Evolutionary conservation across 75 land plant species (phyloP).

Genomic region (Picea sitchensis): DNA sequence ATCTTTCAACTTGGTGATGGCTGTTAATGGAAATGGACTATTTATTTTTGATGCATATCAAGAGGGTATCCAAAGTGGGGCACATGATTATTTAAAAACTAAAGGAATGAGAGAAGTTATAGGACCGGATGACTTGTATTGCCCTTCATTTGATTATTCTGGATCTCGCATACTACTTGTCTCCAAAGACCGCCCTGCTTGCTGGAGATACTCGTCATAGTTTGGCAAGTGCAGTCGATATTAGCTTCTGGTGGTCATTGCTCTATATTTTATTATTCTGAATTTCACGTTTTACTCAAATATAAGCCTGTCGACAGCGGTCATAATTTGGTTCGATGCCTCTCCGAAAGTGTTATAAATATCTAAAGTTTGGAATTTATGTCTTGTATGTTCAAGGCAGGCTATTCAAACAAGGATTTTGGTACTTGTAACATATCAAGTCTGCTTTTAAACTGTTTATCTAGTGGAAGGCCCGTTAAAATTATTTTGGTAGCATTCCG

Average conservation of each 20-base stretch:
- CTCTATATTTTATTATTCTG: no score
- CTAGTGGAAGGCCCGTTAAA: background rate
- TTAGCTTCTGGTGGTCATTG: no score
- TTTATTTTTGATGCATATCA: constrained; percentile 60
- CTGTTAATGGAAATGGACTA: constrained; percentile 69
- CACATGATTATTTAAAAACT: constrained; percentile 13
- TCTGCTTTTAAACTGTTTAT: background rate
- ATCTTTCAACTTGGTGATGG: constrained; percentile 65
- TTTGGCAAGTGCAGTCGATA: background rate
- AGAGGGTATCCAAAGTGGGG: constrained; percentile 25
- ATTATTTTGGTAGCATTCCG: background rate
- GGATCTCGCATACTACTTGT: constrained; percentile 68
- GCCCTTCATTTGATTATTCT: constrained; percentile 81
- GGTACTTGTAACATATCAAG: background rate
- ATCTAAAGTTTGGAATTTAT: background rate
- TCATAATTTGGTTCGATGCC: background rate
- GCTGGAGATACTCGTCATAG: constrained; percentile 63
- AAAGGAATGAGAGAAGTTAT: constrained; percentile 49
- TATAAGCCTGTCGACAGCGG: background rate
- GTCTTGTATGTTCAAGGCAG: background rate
- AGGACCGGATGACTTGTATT: constrained; percentile 74
- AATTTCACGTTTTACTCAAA: background rate
- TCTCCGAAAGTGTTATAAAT: background rate
- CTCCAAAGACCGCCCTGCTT: constrained; percentile 88
- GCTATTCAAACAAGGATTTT: background rate